Percentiles rank a stretch among this genome's conserved stretches.
Evolutionary conservation across 192 early-diverging fungal genomes (phyloP).

Genomic region (Cladochytrium replicatum): DNA sequence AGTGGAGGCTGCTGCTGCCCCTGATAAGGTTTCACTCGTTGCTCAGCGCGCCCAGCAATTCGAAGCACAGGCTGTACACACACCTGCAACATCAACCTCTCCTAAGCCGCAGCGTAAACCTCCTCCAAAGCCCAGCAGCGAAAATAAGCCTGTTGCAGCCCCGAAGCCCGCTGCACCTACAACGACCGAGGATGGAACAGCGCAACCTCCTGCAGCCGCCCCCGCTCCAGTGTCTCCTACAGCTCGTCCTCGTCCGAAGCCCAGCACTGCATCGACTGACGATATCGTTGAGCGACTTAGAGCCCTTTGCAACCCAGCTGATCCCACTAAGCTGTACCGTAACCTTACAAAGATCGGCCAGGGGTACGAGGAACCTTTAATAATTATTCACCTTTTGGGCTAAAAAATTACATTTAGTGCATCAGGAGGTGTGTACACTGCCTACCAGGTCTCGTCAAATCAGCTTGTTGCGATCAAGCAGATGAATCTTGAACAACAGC

Average conservation of each 20-base stretch:
- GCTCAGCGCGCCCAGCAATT: constrained; percentile 29
- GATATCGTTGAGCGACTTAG: constrained; percentile 67
- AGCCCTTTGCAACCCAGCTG: constrained; percentile 74
- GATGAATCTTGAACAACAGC: constrained; percentile 92
- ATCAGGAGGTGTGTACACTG: constrained; percentile 87
- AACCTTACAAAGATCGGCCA: constrained; percentile 88
- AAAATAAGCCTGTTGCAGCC: constrained; percentile 36
- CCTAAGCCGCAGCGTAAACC: constrained; percentile 5
- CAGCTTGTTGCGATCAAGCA: constrained; percentile 87
- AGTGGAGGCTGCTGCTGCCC: too few relatives aligned
- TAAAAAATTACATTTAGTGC: too few relatives aligned
- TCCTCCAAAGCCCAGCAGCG: constrained; percentile 8
- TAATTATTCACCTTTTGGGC: too few relatives aligned
- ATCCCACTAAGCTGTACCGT: constrained; percentile 77
- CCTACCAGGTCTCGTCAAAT: constrained; percentile 54
- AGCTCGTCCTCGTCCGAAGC: constrained; percentile 37
- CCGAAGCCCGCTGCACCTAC: constrained; percentile 30
- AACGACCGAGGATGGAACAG: constrained; percentile 24
- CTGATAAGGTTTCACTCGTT: too few relatives aligned
- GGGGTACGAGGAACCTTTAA: too few relatives aligned
- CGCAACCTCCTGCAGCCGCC: constrained; percentile 7
- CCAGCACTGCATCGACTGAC: constrained; percentile 48
- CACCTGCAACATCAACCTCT: constrained; percentile 5
- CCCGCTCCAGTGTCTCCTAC: constrained; percentile 8
- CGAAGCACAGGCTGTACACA: constrained; percentile 4